These are phyloP conservation scores for Evansstolkia leycettana DNA, from an alignment of 495 filamentous ascomycete species.

Conservation along the genomic window DNA sequence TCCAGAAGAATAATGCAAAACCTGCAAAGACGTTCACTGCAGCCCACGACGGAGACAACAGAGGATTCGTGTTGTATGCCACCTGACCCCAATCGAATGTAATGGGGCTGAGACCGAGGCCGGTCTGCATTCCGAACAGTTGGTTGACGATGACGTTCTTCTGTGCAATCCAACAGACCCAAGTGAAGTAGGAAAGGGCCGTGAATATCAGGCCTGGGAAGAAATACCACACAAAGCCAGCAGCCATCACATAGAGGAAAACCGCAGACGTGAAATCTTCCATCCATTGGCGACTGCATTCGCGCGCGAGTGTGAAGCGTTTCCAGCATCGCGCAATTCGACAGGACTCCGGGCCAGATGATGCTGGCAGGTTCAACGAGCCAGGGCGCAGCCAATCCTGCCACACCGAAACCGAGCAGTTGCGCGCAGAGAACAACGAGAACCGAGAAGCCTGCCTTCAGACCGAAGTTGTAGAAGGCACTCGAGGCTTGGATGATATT, in stretches of 20 bases:
- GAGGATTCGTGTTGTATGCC: constrained; percentile 68
- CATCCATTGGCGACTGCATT: constrained; percentile 66
- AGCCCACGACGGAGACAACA: constrained; percentile 85
- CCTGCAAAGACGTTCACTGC: constrained; percentile 79
- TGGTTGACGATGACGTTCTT: constrained; percentile 58
- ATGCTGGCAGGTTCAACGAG: constrained; percentile 57
- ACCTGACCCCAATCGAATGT: constrained; percentile 94
- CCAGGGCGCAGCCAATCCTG: constrained; percentile 46
- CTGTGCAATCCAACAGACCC: constrained; percentile 71
- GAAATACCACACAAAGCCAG: constrained; percentile 67
- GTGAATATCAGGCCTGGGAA: constrained; percentile 75
- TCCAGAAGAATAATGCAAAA: constrained; percentile 79
- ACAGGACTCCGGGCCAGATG: constrained; percentile 83
- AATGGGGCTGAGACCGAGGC: constrained; percentile 67
- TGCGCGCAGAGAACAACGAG: constrained; percentile 59
- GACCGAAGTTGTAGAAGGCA: constrained; percentile 56
- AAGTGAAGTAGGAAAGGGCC: constrained; percentile 79
- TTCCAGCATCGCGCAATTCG: constrained; percentile 76
- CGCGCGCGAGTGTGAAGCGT: constrained; percentile 67
- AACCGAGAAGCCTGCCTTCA: constrained; percentile 52
- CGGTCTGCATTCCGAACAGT: constrained; percentile 52
- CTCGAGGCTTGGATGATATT: constrained; percentile 54
- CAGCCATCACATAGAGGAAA: constrained; percentile 59
- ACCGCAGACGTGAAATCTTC: constrained; percentile 73
- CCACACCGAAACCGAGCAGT: constrained; percentile 61